Conservation (phyloP, 495 filamentous ascomycete genomes). For the Neurospora hispaniola region DNA sequence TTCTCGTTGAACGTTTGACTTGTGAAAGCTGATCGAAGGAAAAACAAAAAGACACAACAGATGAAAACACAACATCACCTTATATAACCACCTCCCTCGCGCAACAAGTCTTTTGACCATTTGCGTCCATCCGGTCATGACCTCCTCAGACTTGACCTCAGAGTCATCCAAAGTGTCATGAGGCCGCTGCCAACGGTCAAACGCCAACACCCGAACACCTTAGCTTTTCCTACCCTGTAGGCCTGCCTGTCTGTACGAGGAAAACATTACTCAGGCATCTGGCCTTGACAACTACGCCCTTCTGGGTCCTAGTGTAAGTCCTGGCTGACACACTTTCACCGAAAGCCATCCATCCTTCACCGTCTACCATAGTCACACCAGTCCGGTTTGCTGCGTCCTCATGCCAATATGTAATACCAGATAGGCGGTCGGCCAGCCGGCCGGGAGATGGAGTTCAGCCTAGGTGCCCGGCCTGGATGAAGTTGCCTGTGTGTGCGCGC, state of each 20-base stretch:
- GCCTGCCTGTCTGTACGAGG: neutral
- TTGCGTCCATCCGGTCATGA: neutral
- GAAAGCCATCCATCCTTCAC: neutral
- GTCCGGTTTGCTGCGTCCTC: neutral
- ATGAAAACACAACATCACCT: neutral
- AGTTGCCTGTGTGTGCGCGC: neutral
- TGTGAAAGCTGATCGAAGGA: neutral
- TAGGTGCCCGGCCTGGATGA: neutral
- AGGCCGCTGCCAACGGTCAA: neutral
- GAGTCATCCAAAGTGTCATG: neutral
- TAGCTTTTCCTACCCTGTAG: neutral
- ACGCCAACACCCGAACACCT: no score
- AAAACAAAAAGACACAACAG: neutral
- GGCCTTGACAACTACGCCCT: neutral
- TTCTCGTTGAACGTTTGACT: neutral
- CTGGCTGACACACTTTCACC: neutral
- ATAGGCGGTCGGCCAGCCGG: neutral
- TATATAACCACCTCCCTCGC: neutral
- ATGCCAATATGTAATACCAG: neutral
- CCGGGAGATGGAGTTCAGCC: neutral
- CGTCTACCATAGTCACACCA: neutral
- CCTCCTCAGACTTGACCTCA: neutral
- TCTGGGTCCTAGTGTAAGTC: neutral
- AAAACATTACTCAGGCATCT: neutral
- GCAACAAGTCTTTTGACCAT: neutral